Base-by-base conservation (phyloP, 768 basidiomycete genomes). In the Leccinum uliginosum region DNA sequence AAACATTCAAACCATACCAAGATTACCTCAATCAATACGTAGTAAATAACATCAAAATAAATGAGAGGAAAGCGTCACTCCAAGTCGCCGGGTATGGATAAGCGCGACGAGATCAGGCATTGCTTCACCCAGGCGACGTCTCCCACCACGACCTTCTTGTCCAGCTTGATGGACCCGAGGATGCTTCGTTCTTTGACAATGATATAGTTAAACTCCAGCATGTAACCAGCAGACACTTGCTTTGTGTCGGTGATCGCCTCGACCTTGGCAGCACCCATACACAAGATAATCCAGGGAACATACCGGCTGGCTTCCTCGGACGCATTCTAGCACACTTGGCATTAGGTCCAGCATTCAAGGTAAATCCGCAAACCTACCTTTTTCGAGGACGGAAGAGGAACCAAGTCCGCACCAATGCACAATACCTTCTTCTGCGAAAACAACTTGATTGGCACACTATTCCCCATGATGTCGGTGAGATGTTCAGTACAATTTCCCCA, bases 101-200 rank as follows among this genome's bases (percentile, higher is more conserved):
- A 65, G 30, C 84, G 75, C 14, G 86, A 84, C 15, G 86, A 79
- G 58, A 89, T 79, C 29, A 93, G 73, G 64, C 87, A 87, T 48
- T 89, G 81, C 69, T 93, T 93, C 40, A 93, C 81, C 89, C 89
- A 93, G 17, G 71, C 65, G 72, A 89, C 82, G 56, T 78, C 72
- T 15, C 85, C 84, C 40, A 72, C 73, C 17, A 73, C 75, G 23
- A 65, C 75, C 21, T 65, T 65, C 30, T 48, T 23, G 58, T 62
- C 54, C 60, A 59, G 29, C 59, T 60, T 50, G 68, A 71, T 35
- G 74, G 72, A 12, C 70, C 65, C 50, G 59, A 66, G 58, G 27
- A 52, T 19, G 17, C 21, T 34, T 34, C 34, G 55, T 30, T 86
- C 83, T 59, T 82, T 81, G 58, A 85, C 77, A 52, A 93, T 76